A percentile compares a stretch with the other conserved stretches of the same genome.
Conservation (phyloP, 2,329 filamentous ascomycete genomes). For the Thermoascus crustaceus region DNA sequence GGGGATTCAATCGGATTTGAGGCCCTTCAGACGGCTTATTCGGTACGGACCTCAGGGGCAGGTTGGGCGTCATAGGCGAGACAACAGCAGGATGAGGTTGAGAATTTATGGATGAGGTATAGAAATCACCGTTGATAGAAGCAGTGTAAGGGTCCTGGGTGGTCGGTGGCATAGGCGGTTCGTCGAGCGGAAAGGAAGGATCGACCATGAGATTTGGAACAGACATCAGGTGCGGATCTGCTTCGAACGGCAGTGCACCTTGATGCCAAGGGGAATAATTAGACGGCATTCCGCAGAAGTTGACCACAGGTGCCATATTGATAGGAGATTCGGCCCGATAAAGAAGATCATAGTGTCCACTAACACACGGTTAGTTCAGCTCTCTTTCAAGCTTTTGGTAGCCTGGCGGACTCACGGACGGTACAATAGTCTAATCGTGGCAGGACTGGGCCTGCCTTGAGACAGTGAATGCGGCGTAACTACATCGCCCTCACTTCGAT, state of each 20-base stretch:
- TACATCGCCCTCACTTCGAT: constrained; percentile 68
- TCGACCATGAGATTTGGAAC: constrained; percentile 34
- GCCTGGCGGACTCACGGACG: constrained; percentile 46
- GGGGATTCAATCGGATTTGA: constrained; percentile 35
- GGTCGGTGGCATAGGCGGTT: constrained; percentile 23
- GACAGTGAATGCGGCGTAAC: constrained; percentile 50
- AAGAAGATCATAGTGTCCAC: constrained; percentile 87
- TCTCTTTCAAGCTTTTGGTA: constrained; percentile 1
- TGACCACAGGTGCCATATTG: constrained; percentile 32
- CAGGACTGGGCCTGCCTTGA: constrained; percentile 32
- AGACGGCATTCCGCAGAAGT: constrained; percentile 33
- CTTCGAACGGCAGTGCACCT: constrained; percentile 30
- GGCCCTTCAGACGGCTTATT: constrained; percentile 28
- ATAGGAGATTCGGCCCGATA: constrained; percentile 55
- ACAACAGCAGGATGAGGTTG: constrained; percentile 20
- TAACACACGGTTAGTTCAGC: constrained; percentile 19
- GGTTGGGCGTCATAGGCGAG: constrained; percentile 18
- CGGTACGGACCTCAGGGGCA: constrained; percentile 25
- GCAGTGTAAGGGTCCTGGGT: constrained; percentile 23
- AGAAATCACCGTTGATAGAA: constrained; percentile 27
- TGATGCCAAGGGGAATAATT: constrained; percentile 31
- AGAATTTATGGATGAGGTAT: constrained; percentile 10
- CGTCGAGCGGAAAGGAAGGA: constrained; percentile 20
- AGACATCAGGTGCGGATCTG: constrained; percentile 33
- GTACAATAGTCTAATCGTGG: constrained; percentile 62